Evolutionary conservation across 495 filamentous ascomycete genomes (phyloP).

Genomic region (Cercophora scortea): DNA sequence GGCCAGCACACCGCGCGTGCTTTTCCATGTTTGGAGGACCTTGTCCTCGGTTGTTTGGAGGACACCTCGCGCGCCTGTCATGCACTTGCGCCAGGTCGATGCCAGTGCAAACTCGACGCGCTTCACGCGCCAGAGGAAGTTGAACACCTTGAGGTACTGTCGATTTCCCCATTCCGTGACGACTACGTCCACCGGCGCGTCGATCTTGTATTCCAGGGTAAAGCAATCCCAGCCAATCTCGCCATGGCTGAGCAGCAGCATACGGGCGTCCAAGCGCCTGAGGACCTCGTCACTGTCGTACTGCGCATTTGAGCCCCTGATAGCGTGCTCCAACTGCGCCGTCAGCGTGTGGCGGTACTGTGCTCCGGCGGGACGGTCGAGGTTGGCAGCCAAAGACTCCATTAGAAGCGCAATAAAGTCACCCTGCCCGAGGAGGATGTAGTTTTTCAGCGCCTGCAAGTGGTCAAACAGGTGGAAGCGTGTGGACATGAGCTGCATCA

Average conservation of each 20-base stretch:
- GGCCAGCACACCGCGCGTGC: conserved; percentile 74
- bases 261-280: conserved; percentile 85
- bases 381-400: conserved; percentile 86
- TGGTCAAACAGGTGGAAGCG: conserved; percentile 95
- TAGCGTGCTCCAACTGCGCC: conserved; percentile 94
- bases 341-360: conserved; percentile 95
- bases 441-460: conserved; percentile 85
- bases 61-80: conserved; percentile 89
- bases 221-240: conserved; percentile 99
- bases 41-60: conserved; percentile 72
- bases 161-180: conserved; percentile 90
- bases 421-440: conserved; percentile 87
- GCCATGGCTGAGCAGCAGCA: conserved; percentile 90
- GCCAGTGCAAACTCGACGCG: conserved; percentile 90
- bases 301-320: conserved; percentile 94
- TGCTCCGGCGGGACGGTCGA: conserved; percentile 90
- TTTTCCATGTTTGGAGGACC: conserved; percentile 81
- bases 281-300: conserved; percentile 91
- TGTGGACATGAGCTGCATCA: conserved; percentile 88
- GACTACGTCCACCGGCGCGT: conserved; percentile 94
- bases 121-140: conserved; percentile 98
- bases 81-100: conserved; percentile 89
- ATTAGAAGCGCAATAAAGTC: conserved; percentile 97
- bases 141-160: conserved; percentile 98
- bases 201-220: conserved; percentile 97